Evolutionary conservation across 495 filamentous ascomycete species (phyloP), one percentile per base, ranked within the genome.

Genomic region (Penicillium paxilli): DNA sequence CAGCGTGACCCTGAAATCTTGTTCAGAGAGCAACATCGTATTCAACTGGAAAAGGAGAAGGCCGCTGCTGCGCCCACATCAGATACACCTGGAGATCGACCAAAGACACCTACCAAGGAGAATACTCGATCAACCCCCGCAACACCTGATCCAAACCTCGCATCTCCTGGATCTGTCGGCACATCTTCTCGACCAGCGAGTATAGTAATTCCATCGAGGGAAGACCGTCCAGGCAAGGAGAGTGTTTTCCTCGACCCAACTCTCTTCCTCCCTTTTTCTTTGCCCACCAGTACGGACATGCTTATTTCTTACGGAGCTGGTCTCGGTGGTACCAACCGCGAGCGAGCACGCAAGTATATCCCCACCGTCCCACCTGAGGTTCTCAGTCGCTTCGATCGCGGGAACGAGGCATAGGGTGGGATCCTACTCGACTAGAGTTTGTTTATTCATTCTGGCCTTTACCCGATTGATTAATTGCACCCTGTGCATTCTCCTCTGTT

Each of bases 211-310:
- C 10, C 42, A 8, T 38, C 30, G 42, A 50, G 59, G 25, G 72
- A 75, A 10, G 73, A 72, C 28, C 70, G 70, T n/a, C 65, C 67
- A n/a, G 60, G 64, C 5, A 53, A 92, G 10, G 69, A 67, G 41
- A 64, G 56, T 5, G 60, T 97, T 23, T 83, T 97, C 32, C 72
- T 98, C 22, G 92, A 98, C 64, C 90, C 93, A 16, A 87, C 92
- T 10, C 76, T 96, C 33, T 96, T 96, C 82, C 81, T 99, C 22
- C 95, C 95, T 1, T 99, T 99, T 67, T 87, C 87, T 26, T 77
- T 99, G 19, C 94, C 94, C 1, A 96, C 94, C 5, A 95, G 92
- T 53, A 96, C 93, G 14, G 94, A 98, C 67, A 98, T 99, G 94
- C 78, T 96, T 55, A 80, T 99, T 32, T 92, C 84, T 58, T 99